Base-by-base conservation (phyloP, 768 basidiomycete genomes). In the Rhodotorula taiwanensis region DNA sequence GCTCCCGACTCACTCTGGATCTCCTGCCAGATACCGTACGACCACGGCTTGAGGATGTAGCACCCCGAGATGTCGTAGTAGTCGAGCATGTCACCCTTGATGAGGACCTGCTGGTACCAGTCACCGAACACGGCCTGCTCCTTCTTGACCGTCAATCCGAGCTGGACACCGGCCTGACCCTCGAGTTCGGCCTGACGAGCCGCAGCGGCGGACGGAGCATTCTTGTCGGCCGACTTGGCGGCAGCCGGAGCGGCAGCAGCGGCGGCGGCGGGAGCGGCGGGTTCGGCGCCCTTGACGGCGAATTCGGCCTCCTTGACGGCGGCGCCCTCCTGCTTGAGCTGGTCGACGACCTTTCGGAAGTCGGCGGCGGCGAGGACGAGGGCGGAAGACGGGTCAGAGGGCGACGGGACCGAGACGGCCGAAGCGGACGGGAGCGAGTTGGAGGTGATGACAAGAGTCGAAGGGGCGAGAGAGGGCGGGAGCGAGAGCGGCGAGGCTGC, bases 11-110 rank as follows among this genome's bases (percentile, higher is more conserved):
- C 69, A 89, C 90, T 81, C 79, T 95, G 92, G 63, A 99, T 97
- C 62, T 82, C 82, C 75, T 98, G 91, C 95, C 95, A 98, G 73
- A 99, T 91, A 69, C 85, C 85, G 77, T 88, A 98, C 1, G 91
- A 93, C 89, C 91, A 93, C 2, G 95, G 95, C 74, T 89, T 91
- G 62, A 99, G 85, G 76, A 98, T 95, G 78, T 99, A 99, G 75
- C 95, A 99, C 21, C 95, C 95, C 65, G 89, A 92, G 75, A 99
- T 91, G 76, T 84, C 93, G 79, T 99, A 98, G 78, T 98, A 99
- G 72, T 99, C 95, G 56, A 99, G 77, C 95, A 99, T 99, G 69
- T 99, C 93, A 8, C 92, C 87, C 80, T 97, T 97, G 77, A 97
- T 79, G 66, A 99, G 80, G n/a, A 95, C 92, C 91, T 65, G 68